phyloP scores from a whole-genome alignment of 306 rosid genomes.

The Malus fusca region DNA sequence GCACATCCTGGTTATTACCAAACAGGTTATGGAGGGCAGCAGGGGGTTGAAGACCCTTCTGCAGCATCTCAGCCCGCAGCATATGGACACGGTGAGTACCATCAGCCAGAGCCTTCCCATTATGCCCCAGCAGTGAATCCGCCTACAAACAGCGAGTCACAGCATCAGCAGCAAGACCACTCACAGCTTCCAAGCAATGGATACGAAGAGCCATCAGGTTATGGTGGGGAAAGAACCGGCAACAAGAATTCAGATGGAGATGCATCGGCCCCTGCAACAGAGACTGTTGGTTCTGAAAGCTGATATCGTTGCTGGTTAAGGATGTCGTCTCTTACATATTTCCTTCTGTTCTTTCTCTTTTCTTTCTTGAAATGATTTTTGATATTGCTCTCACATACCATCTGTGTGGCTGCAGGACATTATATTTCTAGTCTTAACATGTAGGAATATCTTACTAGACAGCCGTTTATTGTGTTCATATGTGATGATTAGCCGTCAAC shows the following conservation, averaged over 20 bases:
- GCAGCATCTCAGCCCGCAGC: slow-evolving; percentile 11
- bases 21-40: slow-evolving; percentile 22
- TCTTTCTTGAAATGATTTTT: slow-evolving; percentile 1
- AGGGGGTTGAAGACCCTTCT: slow-evolving; percentile 18
- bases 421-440: background rate
- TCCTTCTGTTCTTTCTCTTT: background rate
- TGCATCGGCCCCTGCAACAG: slow-evolving; percentile 18
- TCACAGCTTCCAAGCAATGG: slow-evolving; percentile 18
- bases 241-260: slow-evolving; percentile 14
- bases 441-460: background rate
- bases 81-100: slow-evolving; percentile 29
- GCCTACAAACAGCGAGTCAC: slow-evolving; percentile 6
- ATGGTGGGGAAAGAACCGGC: slow-evolving; percentile 15
- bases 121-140: slow-evolving; percentile 16
- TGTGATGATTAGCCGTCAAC: background rate
- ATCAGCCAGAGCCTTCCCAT: slow-evolving; percentile 20
- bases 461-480: background rate
- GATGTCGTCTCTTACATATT: background rate
- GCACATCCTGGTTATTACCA: slow-evolving; percentile 31
- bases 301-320: slow-evolving; percentile 8
- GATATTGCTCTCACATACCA: background rate
- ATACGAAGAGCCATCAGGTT: slow-evolving; percentile 2
- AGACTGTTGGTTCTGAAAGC: slow-evolving; percentile 21
- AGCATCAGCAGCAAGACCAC: slow-evolving; percentile 15
- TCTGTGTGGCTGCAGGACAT: background rate